Evolutionary conservation across 257 asterid genomes (phyloP), one percentile per base, ranked within the genome.

Genomic region (Paraleonurus japonicus): DNA sequence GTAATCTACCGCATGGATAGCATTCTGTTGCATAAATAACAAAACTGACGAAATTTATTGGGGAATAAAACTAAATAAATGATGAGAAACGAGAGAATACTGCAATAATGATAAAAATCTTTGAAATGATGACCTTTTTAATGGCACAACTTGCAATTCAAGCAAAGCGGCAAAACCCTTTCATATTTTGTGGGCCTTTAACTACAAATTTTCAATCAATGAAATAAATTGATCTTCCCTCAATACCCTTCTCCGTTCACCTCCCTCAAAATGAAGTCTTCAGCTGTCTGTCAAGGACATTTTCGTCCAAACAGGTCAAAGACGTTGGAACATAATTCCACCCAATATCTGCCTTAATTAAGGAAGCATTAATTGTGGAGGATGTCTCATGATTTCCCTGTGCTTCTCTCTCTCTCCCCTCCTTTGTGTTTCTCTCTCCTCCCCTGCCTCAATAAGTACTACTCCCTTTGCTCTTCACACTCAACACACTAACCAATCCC

Each of bases 91-190:
- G 10, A 22, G 19, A 53, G 50, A 69, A 43, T 43, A 61, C 15
- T 24, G 66, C 45, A 57, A 68, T 35, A 24, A 50, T 43, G 37
- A 15, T 28, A 17, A 78, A 64, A 78, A 67, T 47, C 61, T 58
- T 60, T 3, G 77, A 75, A 70, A 67, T 71, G 69, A 75, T 43
- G 33, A 12, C 41, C 62, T 48, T 79, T 30, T 63, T 65, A 47
- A 61, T 64, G 69, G 79, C 81, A 76, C 90, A 74, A 76, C 92
- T 83, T 86, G 80, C 76, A 80, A 71, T 77, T 82, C 86, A 89
- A 85, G 96, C 90, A 77, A 86, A 86, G 86, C 76, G 81, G 83
- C 81, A 58, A 69, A 76, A 72, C 69, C 62, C 83, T 76, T 85
- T 77, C 83, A 75, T 69, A 75, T 67, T 68, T 67, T 20, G 75